Base-by-base conservation (phyloP, 2,329 filamentous ascomycete species). In the Curvularia sp. region DNA sequence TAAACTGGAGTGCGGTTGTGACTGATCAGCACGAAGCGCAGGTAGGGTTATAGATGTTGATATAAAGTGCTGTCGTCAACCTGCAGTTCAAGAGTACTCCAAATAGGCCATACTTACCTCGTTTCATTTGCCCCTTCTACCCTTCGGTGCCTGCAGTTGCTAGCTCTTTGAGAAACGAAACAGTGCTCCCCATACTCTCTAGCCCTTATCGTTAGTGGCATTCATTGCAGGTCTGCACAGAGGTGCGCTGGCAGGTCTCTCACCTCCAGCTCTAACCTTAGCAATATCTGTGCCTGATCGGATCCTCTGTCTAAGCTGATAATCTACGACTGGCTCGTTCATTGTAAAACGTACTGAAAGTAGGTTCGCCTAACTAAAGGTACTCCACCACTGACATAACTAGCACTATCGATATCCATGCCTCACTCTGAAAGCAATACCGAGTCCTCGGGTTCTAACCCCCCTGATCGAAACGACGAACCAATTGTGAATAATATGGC, bases 391-490 rank as follows among this genome's bases (percentile, higher is more conserved):
- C 47, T 49, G 15, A 41, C 15, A 18, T 34, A 28, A 49, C 21
- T 39, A 49, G 47, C 5, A 13, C 15, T 28, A 27, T 36, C 36
- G 42, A 41, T 30, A 36, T 15, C 39, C 13, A 52, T 52, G 28
- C 49, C 49, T 52, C 28, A 43, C 19, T 45, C 39, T 36, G 19
- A 45, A 5, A 52, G 19, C 13, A 52, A 52, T 15, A 45, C 13
- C 5, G 49, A 45, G 39, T 27, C 28, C 18, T 45, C 49, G 3
- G 21, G 18, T 43, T 19, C 28, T 45, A 10, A 27, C 30, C 2
- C 39, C 13, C 19, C 39, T 18, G 23, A 45, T 52, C 28, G 23
- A 7, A 52, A 45, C 13, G 7, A 39, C 7, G 19, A 52, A 45
- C 27, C 12, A 19, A 52, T 27, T 5, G 39, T 15, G 13, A 45